Percentiles rank a stretch among this genome's conserved stretches.
phyloP scores from a whole-genome alignment of 192 early-diverging fungal genomes.

The Backusella macrospora region DNA sequence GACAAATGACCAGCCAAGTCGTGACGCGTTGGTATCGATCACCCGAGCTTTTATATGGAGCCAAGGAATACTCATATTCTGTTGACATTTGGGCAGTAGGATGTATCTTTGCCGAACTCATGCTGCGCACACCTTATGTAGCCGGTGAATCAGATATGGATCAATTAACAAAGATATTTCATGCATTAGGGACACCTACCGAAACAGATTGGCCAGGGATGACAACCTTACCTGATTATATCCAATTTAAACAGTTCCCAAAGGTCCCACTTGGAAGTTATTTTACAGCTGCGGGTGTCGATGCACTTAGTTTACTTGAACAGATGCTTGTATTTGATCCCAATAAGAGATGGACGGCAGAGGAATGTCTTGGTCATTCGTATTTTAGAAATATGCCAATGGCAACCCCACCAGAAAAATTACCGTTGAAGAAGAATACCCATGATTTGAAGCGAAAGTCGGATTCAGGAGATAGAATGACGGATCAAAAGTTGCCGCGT shows the following conservation, averaged over 20 bases:
- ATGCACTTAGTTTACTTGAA: conserved; percentile 86
- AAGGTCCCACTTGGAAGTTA: conserved; percentile 69
- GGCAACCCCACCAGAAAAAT: conserved; percentile 67
- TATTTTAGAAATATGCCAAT: conserved; percentile 76
- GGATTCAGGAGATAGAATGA: background rate
- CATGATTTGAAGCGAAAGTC: background rate
- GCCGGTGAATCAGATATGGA: conserved; percentile 82
- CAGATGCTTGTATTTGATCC: conserved; percentile 90
- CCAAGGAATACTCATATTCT: conserved; percentile 82
- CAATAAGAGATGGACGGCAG: conserved; percentile 72
- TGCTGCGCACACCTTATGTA: conserved; percentile 89
- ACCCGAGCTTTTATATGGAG: conserved; percentile 92
- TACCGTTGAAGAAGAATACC: conserved; percentile 46
- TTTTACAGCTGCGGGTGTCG: conserved; percentile 84
- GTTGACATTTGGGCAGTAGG: conserved; percentile 98
- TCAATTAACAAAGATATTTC: conserved; percentile 76
- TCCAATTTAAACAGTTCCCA: conserved; percentile 74
- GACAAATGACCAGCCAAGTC: conserved; percentile 90
- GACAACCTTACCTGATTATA: conserved; percentile 68
- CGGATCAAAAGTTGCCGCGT: background rate
- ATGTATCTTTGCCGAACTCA: conserved; percentile 98
- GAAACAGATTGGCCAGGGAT: conserved; percentile 85
- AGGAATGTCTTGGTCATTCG: conserved; percentile 72
- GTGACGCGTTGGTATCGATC: conserved; percentile 97
- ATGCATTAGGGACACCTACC: conserved; percentile 79